Evolutionary conservation across 192 early-diverging fungal genomes (phyloP).

Genomic region (Coemansia sp.): DNA sequence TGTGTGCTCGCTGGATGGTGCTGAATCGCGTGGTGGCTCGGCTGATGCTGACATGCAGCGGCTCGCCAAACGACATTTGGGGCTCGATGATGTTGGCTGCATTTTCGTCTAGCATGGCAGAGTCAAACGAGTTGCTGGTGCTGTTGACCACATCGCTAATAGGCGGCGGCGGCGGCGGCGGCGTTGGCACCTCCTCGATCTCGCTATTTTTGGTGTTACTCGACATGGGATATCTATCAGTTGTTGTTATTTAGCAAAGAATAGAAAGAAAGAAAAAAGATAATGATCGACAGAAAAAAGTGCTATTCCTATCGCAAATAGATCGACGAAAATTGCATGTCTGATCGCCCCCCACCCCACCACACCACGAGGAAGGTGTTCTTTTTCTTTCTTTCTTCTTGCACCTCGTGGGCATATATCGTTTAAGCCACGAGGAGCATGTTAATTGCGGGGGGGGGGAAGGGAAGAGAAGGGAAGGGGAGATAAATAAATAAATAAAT

Average conservation of each 20-base stretch:
- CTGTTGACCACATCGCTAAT: not conserved
- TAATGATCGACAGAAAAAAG: too few species aligned
- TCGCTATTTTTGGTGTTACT: not conserved
- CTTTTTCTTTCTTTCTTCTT: too few species aligned
- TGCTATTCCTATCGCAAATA: too few species aligned
- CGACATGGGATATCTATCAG: not conserved
- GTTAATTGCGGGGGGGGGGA: not conserved
- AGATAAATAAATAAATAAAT: not conserved
- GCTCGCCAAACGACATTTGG: conserved; percentile 49
- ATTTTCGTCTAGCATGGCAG: not conserved
- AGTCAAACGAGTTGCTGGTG: not conserved
- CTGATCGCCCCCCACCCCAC: too few species aligned
- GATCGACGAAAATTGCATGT: too few species aligned
- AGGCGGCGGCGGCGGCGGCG: not conserved
- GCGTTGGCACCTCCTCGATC: not conserved
- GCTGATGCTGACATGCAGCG: conserved; percentile 42
- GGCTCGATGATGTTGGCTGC: not conserved
- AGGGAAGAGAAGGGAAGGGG: too few species aligned
- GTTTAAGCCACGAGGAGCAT: not conserved
- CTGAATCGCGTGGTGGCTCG: conserved; percentile 33
- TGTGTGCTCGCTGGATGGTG: conserved; percentile 34
- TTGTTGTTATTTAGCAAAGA: not conserved
- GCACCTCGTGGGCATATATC: not conserved
- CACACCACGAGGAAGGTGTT: too few species aligned
- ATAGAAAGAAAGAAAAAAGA: too few species aligned